Percentiles rank a stretch among this genome's conserved stretches.
Evolutionary conservation across 805 yeast species (phyloP).

Genomic region (Candida vartiovaarae): DNA sequence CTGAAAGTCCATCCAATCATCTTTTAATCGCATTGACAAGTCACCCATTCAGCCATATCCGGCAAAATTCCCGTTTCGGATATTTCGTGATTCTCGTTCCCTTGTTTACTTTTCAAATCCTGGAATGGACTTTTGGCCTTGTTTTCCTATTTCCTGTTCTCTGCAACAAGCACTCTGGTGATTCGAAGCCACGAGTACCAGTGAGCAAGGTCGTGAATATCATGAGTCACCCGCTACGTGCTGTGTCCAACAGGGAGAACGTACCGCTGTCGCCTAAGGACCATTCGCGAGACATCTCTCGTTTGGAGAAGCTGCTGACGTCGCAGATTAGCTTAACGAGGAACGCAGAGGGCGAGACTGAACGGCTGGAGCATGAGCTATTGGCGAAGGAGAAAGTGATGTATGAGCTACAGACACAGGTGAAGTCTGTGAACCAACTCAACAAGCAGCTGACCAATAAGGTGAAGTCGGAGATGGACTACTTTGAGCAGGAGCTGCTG

Average conservation of each 20-base stretch:
- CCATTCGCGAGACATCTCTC: not conserved
- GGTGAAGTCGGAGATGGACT: constrained; percentile 10
- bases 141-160: not conserved
- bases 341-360: constrained; percentile 27
- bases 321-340: constrained; percentile 22
- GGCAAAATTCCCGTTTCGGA: too few relatives aligned
- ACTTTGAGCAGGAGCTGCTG: constrained; percentile 11
- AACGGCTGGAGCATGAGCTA: constrained; percentile 29
- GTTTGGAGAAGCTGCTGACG: constrained; percentile 16
- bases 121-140: too few relatives aligned
- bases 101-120: too few relatives aligned
- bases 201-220: too few relatives aligned
- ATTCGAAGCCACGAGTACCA: too few relatives aligned
- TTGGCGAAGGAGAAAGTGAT: constrained; percentile 20
- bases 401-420: constrained; percentile 5
- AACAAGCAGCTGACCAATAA: constrained; percentile 11
- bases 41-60: too few relatives aligned
- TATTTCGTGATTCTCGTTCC: too few relatives aligned
- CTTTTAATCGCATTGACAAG: too few relatives aligned
- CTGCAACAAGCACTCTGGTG: too few relatives aligned
- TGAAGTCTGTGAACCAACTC: constrained; percentile 7
- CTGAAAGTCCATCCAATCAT: too few relatives aligned
- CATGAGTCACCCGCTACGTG: too few relatives aligned
- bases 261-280: not conserved
- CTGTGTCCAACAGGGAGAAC: not conserved